Evolutionary conservation across 2,329 filamentous ascomycete species (phyloP), one percentile per base, ranked within the genome.

Genomic region (Calycina herbarum): DNA sequence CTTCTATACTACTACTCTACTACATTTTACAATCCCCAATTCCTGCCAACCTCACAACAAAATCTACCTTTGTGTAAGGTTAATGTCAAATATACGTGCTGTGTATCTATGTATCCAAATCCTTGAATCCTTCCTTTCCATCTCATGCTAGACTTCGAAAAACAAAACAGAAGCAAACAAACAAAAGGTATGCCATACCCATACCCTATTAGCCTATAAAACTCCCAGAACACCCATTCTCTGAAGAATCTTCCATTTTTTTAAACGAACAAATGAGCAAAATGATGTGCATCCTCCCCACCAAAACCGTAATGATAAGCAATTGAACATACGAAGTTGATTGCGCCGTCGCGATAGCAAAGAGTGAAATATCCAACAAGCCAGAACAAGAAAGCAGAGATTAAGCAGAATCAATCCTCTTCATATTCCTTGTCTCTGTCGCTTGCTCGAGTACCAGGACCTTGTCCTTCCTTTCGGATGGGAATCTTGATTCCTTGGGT

Each of bases 401-500:
- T 5, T 1, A 51, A 20, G 45, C 8, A 24, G n/a, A 51, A 51
- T 51, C 79, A 70, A 61, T 74, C 72, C 2, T 74, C 74, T 27
- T 75, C 72, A 45, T 72, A 70, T 20, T 73, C 72, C 48, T 71
- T 70, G 35, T 74, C 73, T 51, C 70, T 72, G 20, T 72, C 70
- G 10, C 67, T 67, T 31, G 72, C 73, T 38, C 61, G 54, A n/a
- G n/a, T 51, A 27, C 68, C 63, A 10, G 70, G 67, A 29, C 59
- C 64, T 33, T 66, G 67, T 2, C 90, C 89, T 74, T 97, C 94
- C 78, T 97, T 97, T 27, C 94, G 83, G 63, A 98, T 97, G 0
- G 94, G 94, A 29, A 98, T 97, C 79, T 97, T 97, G 79, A 97
- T 96, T 29, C 95, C 95, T 75, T 99, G 95, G 1, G 86, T 84